Base-by-base conservation (phyloP, 257 asterid species). In the Anisodus tanguticus region DNA sequence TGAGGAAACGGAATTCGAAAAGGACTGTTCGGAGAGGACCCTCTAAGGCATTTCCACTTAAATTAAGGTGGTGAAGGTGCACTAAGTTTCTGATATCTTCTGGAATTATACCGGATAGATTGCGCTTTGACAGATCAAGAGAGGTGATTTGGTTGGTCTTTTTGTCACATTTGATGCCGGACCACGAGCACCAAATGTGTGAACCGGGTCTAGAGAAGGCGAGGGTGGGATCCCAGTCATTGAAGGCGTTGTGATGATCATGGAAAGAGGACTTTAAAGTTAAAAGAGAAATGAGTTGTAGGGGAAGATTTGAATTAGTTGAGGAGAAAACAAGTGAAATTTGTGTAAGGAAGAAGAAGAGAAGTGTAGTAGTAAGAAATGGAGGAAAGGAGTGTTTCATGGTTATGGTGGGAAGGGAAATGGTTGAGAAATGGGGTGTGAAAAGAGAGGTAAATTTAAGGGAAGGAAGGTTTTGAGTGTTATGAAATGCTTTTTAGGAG, bases 121-220 rank as follows among this genome's bases (percentile, higher is more conserved):
- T 92, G 1, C 95, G 85, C 6, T 89, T 84, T 15, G 99, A 94
- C 5, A 97, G 88, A 87, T 97, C 96, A 74, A 97, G 82, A 15
- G 74, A 22, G 0, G 93, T 90, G 37, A 97, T 89, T 39, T 87
- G 90, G 85, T 63, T 64, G 1, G 89, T 88, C 37, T 86, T 74
- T 47, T 35, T 90, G 85, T 90, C 93, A 89, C 99, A 97, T 74
- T 45, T 80, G 82, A 97, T 81, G 51, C 97, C 98, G 15, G 96
- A 82, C 98, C 98, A 97, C 0, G 92, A 82, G 39, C 99, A 97
- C 98, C 97, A 94, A 6, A 59, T 85, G 10, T 97, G 93, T 26
- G 80, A 79, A 16, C 85, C 86, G 3, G 91, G 89, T 69, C 83
- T 78, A 59, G 95, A 80, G 49, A 86, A 89, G 0, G 87, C 80